These are phyloP conservation scores for Aspergillus egyptiacus DNA, from an alignment of 495 filamentous ascomycete species.

Conservation along the genomic window DNA sequence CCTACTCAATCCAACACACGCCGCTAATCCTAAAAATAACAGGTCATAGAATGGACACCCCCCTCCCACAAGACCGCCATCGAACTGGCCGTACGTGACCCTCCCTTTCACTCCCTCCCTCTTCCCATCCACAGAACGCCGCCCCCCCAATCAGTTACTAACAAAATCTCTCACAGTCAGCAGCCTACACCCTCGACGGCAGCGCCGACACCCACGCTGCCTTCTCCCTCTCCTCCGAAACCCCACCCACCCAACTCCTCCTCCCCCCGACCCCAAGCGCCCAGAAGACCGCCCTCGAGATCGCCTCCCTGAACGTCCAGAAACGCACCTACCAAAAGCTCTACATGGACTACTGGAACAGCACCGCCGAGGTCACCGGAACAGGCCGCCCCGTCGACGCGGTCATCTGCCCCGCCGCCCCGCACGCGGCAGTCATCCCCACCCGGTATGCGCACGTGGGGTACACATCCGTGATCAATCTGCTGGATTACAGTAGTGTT, in stretches of 20 bases:
- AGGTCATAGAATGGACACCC: conserved; percentile 55
- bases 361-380: conserved; percentile 45
- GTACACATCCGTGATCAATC: conserved; percentile 49
- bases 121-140: neutral
- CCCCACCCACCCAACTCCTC: conserved; percentile 35
- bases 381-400: conserved; percentile 55
- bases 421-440: conserved; percentile 45
- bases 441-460: conserved; percentile 43
- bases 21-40: neutral
- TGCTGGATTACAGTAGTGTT: conserved; percentile 53
- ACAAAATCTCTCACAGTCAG: conserved; percentile 7
- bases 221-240: conserved; percentile 53
- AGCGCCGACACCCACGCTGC: conserved; percentile 45
- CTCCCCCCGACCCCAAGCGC: conserved; percentile 14
- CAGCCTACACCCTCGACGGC: conserved; percentile 39
- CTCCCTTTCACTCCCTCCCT: no score
- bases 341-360: conserved; percentile 68
- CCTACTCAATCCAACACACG: neutral
- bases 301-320: conserved; percentile 50
- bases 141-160: neutral
- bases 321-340: conserved; percentile 55
- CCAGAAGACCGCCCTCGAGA: conserved; percentile 38
- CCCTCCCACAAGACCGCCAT: conserved; percentile 39
- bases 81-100: conserved; percentile 31
- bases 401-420: conserved; percentile 42